Evolutionary conservation across 768 basidiomycete genomes (phyloP).

Genomic region (Ramaria sp.): DNA sequence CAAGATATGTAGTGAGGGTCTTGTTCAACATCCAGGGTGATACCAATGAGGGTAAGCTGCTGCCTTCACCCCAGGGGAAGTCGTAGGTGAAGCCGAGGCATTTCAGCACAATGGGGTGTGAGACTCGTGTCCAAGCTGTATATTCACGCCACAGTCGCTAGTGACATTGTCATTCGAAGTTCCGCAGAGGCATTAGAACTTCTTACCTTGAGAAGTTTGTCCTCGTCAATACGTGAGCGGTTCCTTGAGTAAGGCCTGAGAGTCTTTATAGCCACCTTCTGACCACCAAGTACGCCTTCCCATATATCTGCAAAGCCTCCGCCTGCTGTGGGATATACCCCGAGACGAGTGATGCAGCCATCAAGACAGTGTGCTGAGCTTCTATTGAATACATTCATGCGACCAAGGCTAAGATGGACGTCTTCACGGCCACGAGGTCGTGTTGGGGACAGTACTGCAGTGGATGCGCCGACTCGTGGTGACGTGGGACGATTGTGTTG

Average conservation of each 20-base stretch:
- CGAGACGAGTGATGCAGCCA: neutral
- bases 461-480: too few relatives aligned
- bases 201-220: neutral
- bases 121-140: neutral
- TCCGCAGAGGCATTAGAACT: neutral
- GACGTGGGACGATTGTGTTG: too few relatives aligned
- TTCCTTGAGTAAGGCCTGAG: neutral
- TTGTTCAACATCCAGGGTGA: neutral
- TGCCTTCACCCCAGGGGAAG: neutral
- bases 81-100: neutral
- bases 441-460: too few relatives aligned
- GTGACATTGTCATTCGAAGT: too few relatives aligned
- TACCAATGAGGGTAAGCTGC: neutral
- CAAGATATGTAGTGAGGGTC: neutral
- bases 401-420: neutral
- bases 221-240: neutral
- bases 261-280: neutral
- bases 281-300: neutral
- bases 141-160: constrained; percentile 2
- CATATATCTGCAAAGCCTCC: neutral
- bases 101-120: neutral
- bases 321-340: neutral
- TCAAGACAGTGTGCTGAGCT: neutral
- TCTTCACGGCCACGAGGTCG: too few relatives aligned
- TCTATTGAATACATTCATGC: neutral